A percentile compares a stretch with the other conserved stretches of the same genome.
phyloP scores from a whole-genome alignment of 2,329 filamentous ascomycete species.

The Sphaceloma murrayae region DNA sequence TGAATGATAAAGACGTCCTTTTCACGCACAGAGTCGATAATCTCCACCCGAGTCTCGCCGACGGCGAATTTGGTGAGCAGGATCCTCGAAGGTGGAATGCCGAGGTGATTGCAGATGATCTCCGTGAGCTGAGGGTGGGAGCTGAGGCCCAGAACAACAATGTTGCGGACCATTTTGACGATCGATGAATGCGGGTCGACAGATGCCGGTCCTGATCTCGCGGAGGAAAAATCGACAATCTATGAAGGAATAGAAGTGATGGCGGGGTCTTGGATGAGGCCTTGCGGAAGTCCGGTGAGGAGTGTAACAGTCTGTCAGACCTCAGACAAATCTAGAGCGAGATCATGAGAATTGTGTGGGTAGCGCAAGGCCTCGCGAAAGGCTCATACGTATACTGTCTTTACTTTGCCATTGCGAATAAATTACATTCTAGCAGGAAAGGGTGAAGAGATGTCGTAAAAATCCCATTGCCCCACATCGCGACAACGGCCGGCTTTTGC shows the following conservation, averaged over 20 bases:
- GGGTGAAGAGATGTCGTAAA: too few relatives aligned
- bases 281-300: too few relatives aligned
- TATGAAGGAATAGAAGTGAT: neutral
- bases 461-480: constrained; percentile 10
- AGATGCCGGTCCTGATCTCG: too few relatives aligned
- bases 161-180: constrained; percentile 74
- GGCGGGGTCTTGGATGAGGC: neutral
- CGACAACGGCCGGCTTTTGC: neutral
- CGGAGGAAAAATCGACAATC: neutral
- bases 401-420: neutral
- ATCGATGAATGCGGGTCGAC: neutral
- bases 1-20: constrained; percentile 99
- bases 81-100: constrained; percentile 74
- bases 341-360: neutral
- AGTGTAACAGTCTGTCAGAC: too few relatives aligned
- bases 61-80: constrained; percentile 87
- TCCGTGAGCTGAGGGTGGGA: constrained; percentile 84
- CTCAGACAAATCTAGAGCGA: constrained; percentile 5
- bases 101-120: constrained; percentile 77
- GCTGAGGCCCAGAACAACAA: constrained; percentile 85
- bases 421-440: neutral
- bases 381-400: neutral
- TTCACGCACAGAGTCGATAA: constrained; percentile 88
- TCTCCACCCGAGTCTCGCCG: constrained; percentile 90
- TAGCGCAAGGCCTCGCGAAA: neutral